Evolutionary conservation across 2,329 filamentous ascomycete species (phyloP), one percentile per base, ranked within the genome.

Genomic region (Lomentospora prolificans): DNA sequence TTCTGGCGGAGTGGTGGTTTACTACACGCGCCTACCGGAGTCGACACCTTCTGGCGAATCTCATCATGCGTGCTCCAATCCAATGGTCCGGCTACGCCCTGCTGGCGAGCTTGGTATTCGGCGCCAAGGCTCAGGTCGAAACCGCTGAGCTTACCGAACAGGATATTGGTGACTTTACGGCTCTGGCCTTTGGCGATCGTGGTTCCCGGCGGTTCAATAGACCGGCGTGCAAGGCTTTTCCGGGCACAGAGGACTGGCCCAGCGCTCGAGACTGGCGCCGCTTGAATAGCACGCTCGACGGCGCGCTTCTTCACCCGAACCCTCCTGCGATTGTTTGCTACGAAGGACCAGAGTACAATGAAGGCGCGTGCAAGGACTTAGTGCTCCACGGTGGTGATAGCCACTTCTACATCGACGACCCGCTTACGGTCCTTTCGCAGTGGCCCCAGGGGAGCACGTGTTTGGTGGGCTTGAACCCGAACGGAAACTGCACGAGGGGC

Each of bases 401-500:
- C 17, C 64, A 64, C 28, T 53, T 60, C 24, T 60, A 58, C 50
- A 53, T 58, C 30, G 58, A 57, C 25, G 55, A 54, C 50, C 39
- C 55, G n/a, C 57, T 57, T 24, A 51, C 44, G 9, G 54, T 57
- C 24, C 22, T 48, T 4, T 51, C 39, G n/a, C 24, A 57, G 54
- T 60, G 58, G 58, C 48, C 36, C 1, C 61, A 68, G 60, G 67
- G 67, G 19, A 57, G 59, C n/a, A 69, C 67, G 6, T 70, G 67
- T 17, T 53, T 51, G 56, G 36, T 28, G 36, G 39, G 14, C 12
- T 4, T 46, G 39, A 31, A 19, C 24, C 36, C 53, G 4, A 60
- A 57, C 27, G 61, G 58, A 55, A 61, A 58, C 1, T 75, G 73
- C 59, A 70, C 65, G 0, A 56, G 72, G 0, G 75, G 75, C 4